Evolutionary conservation across 768 basidiomycete genomes (phyloP).

Genomic region (Neoboletus brunneissimus): DNA sequence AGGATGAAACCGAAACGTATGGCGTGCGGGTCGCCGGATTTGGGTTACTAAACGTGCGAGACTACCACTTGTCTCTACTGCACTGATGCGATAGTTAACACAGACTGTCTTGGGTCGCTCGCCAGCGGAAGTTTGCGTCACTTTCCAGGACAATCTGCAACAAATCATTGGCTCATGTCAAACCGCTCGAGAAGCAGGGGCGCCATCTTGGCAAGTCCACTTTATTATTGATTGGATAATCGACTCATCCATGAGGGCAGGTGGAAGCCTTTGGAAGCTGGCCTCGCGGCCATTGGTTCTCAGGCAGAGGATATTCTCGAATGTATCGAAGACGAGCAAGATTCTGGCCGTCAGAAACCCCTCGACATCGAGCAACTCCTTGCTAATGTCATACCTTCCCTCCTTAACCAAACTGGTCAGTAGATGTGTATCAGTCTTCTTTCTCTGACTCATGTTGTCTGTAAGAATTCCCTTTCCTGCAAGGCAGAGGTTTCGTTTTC

Average conservation of each 20-base stretch:
- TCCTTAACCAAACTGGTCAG: conserved; percentile 70
- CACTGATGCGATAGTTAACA: conserved; percentile 3
- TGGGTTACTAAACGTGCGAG: conserved; percentile 71
- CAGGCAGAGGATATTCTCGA: conserved; percentile 76
- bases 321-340: conserved; percentile 71
- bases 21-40: conserved; percentile 82
- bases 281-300: conserved; percentile 77
- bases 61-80: not conserved
- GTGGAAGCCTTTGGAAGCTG: conserved; percentile 93
- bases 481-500: conserved; percentile 93
- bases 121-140: conserved; percentile 46
- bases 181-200: conserved; percentile 50
- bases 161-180: conserved; percentile 58
- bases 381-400: conserved; percentile 71
- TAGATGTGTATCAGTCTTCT: conserved; percentile 3
- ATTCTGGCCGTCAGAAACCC: conserved; percentile 56
- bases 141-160: conserved; percentile 54
- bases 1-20: conserved; percentile 83
- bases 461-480: conserved; percentile 85
- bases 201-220: conserved; percentile 57
- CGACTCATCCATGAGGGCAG: conserved; percentile 36
- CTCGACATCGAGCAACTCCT: conserved; percentile 81
- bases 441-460: not conserved
- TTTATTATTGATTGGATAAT: not conserved
- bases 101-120: conserved; percentile 59